Evolutionary conservation across 2,329 filamentous ascomycete species (phyloP), one percentile per base, ranked within the genome.

Genomic region (Stagonosporopsis rhizophila): DNA sequence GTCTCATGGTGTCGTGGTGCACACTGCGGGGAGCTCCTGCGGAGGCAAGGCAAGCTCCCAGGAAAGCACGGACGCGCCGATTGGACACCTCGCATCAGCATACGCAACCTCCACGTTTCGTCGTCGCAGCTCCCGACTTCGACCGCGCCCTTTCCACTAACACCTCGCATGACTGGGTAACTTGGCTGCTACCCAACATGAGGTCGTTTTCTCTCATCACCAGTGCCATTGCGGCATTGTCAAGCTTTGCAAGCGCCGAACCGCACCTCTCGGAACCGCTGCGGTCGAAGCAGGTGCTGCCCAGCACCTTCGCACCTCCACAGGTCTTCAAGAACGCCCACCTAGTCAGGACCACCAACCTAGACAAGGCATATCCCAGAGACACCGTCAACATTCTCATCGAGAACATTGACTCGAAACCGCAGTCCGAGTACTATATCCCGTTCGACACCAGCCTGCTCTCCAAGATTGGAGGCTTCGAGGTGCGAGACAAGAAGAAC

Each of bases 311-410:
- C 81, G 89, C 86, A 77, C 92, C 94, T 50, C 89, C 93, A 14
- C 90, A 92, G 75, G 90, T 93, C 65, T 99, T 96, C 82, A 92
- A 93, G 80, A 97, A 99, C 78, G 85, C 84, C 77, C 98, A 99
- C 76, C 79, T 98, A 27, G 89, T 98, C 47, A 90, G 95, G 70
- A 88, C 90, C 62, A 89, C 96, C 72, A 96, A 96, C 65, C 79
- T 97, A 56, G 94, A 98, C 79, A 98, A 97, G 83, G 90, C 87
- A 66, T 98, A 95, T 71, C 87, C 88, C 52, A 89, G 92, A 73
- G 94, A 98, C 78, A 89, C 88, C 14, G 87, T 97, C 82, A 97
- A 98, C 79, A 89, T 96, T n/a, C 83, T 96, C 47, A 87, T 99
- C 61, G 90, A 97, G 81, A 99, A 99, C 76, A 82, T 90, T 65